These are phyloP conservation scores for Chlamydomonas sp. DNA, from an alignment of 139 green algal genomes.

Conservation along the genomic window DNA sequence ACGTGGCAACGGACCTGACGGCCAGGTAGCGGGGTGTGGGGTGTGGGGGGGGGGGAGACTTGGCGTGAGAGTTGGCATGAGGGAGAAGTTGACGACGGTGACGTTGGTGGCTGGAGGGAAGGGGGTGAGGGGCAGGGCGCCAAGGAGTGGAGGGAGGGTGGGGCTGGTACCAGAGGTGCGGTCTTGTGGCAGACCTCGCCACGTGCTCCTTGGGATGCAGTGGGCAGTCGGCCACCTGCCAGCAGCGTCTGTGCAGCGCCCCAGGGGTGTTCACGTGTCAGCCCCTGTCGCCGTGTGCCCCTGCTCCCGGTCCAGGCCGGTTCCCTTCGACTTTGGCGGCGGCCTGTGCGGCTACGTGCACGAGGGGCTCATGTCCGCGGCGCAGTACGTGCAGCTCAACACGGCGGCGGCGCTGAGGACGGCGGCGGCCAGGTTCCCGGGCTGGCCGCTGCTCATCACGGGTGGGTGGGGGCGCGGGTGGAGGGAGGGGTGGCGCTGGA, in stretches of 20 bases:
- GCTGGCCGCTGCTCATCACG: constrained; percentile 41
- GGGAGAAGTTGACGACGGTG: too few relatives aligned
- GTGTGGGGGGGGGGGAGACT: not conserved
- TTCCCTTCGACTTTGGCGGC: constrained; percentile 26
- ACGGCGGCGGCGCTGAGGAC: constrained; percentile 49
- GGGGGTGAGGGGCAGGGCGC: too few relatives aligned
- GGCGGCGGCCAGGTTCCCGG: constrained; percentile 47
- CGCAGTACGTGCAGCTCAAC: constrained; percentile 61
- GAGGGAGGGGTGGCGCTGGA: constrained; percentile 38
- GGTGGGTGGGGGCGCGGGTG: not conserved
- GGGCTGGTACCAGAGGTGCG: too few relatives aligned
- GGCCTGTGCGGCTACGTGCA: constrained; percentile 50
- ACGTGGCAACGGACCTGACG: constrained; percentile 67
- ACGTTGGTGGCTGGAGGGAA: too few relatives aligned
- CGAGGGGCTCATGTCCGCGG: constrained; percentile 63
- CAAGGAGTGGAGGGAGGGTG: too few relatives aligned
- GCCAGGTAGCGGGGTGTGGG: constrained; percentile 24
- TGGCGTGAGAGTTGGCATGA: too few relatives aligned
- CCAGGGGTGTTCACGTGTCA: too few relatives aligned
- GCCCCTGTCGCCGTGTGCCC: too few relatives aligned
- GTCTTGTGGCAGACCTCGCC: too few relatives aligned
- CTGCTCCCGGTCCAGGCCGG: constrained; percentile 10
- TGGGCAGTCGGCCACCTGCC: too few relatives aligned
- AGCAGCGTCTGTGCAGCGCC: too few relatives aligned
- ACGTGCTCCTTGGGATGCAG: too few relatives aligned